Base-by-base conservation (phyloP, 208 protist species). In the Leishmania arabica region DNA sequence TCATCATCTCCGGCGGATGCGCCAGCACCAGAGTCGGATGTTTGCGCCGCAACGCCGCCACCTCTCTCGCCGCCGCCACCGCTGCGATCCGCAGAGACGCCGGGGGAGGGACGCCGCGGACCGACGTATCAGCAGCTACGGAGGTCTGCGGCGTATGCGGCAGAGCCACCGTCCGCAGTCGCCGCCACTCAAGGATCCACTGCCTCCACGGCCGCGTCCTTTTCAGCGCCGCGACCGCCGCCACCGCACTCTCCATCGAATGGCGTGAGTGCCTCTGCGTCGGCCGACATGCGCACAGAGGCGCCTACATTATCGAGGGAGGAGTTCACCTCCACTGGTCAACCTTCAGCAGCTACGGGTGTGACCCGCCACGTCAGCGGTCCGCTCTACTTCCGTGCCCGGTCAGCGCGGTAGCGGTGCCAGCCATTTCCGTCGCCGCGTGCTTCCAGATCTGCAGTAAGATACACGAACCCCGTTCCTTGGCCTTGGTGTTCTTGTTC, bases 311-410 rank as follows among this genome's bases (percentile, higher is more conserved):
- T 42, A 42, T 64, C 47, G 31, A 42, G 72, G 8, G 51, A 76
- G 21, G 34, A 40, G 8, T 0, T n/a, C 1, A 24, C 34, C 15
- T 60, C 17, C 3, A 40, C 51, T 47, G 42, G 21, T 3, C 11
- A 24, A 51, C 40, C 69, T 34, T 15, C 69, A n/a, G 69, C 40
- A 51, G 47, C 7, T 75, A 6, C 45, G 0, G 13, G 15, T 5
- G 51, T 24, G 8, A 17, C 72, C 21, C 15, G 21, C 2, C 74
- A 58, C 53, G 74, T 66, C 37, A 77, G 56, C 40, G 56, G 56
- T 17, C 56, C 74, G 37, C 40, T 66, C 37, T 77, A 68, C 74
- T 77, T 31, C 56, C 51, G 7, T 1, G 74, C 74, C 31, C 72
- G 72, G 53, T 64, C 31, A 62, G 53, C 72, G 31, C 72, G 11